Evolutionary conservation across 106 monocot genomes (phyloP), one percentile per base, ranked within the genome.

Genomic region (Dendrobium catenatum): DNA sequence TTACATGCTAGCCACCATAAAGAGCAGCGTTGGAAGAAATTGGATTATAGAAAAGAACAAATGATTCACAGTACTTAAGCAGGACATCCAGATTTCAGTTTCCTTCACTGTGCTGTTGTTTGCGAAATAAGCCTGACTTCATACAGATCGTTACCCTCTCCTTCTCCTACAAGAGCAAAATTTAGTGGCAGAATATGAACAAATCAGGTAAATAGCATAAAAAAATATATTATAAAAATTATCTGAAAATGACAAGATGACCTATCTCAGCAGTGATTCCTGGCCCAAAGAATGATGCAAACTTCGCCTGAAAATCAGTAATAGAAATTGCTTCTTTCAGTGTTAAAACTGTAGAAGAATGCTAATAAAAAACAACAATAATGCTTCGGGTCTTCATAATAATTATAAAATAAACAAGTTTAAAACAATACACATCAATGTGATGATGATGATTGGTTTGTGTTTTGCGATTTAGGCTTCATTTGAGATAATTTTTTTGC

Each of bases 201-300:
- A 19, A 55, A 33, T 44, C 19, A 24, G 26, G 56, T 3, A 76
- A 55, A 75, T 43, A 17, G 9, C 4, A 5, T 17, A 41, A 27
- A 24, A 22, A 31, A 31, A 31, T 31, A 68, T 9, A 9, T n/a
- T 4, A 27, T 68, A 1, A 24, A 27, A 27, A 68, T 2, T 31
- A 27, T 24, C 16, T 72, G 16, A 72, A 72, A 37, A 40, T 0
- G 37, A 72, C 10, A 48, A 40, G 67, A 78, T 85, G 73, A 96
- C 96, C 85, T 66, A 94, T 86, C 85, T 96, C 94, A 79, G 94
- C 87, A 40, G 83, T 88, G 75, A 96, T 90, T 73, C 92, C 96
- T 37, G 96, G 96, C 33, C 94, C 96, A 81, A 96, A 96, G 80
- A 96, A 96, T 41, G 96, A 96, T 11, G 89, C 74, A 68, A 96